Conservation (phyloP, 2,329 filamentous ascomycete species). For the Hymenoscyphus fraxineus region DNA sequence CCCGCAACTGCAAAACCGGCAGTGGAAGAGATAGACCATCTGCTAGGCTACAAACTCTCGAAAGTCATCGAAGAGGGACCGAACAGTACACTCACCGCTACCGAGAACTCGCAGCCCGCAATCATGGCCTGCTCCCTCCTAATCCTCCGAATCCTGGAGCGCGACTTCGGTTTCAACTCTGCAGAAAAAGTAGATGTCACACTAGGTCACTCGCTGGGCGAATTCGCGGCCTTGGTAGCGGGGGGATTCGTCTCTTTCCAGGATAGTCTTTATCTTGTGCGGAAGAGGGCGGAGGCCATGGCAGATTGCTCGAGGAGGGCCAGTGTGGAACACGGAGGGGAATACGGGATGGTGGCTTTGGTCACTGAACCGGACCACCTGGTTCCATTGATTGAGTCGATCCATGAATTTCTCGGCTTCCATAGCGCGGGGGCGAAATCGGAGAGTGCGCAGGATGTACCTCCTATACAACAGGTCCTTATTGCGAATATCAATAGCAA, state of each 20-base stretch:
- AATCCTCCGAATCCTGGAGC: constrained; percentile 81
- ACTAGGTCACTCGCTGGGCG: constrained; percentile 85
- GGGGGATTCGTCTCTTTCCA: constrained; percentile 74
- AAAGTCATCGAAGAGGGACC: constrained; percentile 76
- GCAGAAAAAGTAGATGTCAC: constrained; percentile 72
- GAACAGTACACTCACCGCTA: constrained; percentile 71
- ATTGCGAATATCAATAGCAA: constrained; percentile 95
- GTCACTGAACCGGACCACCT: constrained; percentile 83
- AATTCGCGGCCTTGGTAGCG: constrained; percentile 87
- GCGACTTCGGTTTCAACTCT: constrained; percentile 75
- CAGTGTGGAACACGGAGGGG: constrained; percentile 64
- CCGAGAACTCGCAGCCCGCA: constrained; percentile 85
- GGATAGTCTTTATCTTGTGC: constrained; percentile 74
- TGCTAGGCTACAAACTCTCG: constrained; percentile 71
- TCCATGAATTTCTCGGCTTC: constrained; percentile 75
- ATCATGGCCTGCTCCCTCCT: constrained; percentile 94
- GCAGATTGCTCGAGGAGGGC: constrained; percentile 68
- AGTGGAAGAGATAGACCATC: constrained; percentile 79
- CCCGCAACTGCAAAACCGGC: constrained; percentile 72
- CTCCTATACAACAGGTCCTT: constrained; percentile 78
- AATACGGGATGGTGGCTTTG: constrained; percentile 91
- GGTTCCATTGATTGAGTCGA: constrained; percentile 62
- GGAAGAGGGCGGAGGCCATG: constrained; percentile 78
- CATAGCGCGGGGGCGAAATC: constrained; percentile 61
- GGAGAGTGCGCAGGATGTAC: constrained; percentile 63